Conservation (phyloP, 495 filamentous ascomycete species). For the Aspergillus bridgeri region DNA sequence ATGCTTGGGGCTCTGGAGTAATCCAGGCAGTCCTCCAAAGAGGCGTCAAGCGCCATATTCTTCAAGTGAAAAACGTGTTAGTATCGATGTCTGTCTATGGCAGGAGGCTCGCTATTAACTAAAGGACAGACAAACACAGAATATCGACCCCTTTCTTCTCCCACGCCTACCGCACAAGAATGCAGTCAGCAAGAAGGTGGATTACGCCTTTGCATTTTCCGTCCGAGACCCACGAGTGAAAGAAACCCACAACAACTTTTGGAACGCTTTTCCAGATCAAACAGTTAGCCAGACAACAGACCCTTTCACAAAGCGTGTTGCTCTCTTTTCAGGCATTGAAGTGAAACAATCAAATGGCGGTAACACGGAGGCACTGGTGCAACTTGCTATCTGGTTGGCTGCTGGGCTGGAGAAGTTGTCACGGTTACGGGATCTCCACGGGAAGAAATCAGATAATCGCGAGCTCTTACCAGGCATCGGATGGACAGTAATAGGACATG, state of each 20-base stretch:
- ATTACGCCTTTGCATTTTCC: background rate
- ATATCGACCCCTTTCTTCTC: background rate
- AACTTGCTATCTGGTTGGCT: background rate
- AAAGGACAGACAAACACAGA: background rate
- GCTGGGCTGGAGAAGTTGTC: background rate
- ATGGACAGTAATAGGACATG: background rate
- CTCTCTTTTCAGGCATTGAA: background rate
- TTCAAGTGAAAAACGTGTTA: no score
- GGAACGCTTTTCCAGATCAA: background rate
- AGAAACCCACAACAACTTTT: background rate
- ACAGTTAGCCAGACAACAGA: background rate
- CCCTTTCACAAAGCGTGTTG: background rate
- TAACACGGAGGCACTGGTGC: background rate
- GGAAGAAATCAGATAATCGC: background rate
- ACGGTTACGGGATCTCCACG: background rate
- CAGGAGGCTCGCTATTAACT: background rate
- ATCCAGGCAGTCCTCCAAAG: background rate
- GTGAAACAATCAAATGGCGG: background rate
- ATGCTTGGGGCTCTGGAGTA: conserved; percentile 4
- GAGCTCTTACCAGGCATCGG: background rate
- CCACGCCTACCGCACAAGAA: background rate
- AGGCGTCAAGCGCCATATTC: background rate
- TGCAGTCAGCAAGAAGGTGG: background rate
- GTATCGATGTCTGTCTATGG: background rate
- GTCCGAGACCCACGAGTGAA: background rate